Base-by-base conservation (phyloP, 768 basidiomycete genomes). In the Mycena olivaceomarginata region DNA sequence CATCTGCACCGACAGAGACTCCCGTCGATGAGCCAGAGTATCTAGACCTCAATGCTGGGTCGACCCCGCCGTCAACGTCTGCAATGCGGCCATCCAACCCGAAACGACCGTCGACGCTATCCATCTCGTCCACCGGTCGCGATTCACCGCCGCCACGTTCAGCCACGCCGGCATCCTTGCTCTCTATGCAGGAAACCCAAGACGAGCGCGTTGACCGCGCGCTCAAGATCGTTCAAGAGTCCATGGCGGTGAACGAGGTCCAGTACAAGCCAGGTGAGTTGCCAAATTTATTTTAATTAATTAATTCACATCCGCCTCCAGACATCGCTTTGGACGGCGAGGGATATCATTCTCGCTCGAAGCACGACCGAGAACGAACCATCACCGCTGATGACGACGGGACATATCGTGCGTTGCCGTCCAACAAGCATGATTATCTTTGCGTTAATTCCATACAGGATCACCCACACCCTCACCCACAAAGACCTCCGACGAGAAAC, bases 281-380 rank as follows among this genome's bases (percentile, higher is more conserved):
- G n/a, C 7, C 41, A n/a, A n/a, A 2, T 67, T 45, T 20, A 12
- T 56, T 40, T 39, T 43, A 45, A 46, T 31, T 51, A 31, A 25
- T 20, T 10, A 65, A 31, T 46, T 56, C 72, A 75, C 46, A 78
- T 72, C 40, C 22, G 67, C 18, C 18, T 18, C 10, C 45, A 96
- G 96, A 94, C 78, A 89, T 97, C 64, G 94, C 95, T 18, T 88
- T 98, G 43, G 97, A 98, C 80, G 91, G 92, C 81, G 92, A 93
- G 68, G 97, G 97, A 0, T 98, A 98, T 84, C 94, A 96, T 84
- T 86, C 91, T 0, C 82, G 84, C 22, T 86, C 87, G 68, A 80
- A 80, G 18, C 85, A 83, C 40, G 88, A 89, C 81, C 76, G 80
- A 31, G 89, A 90, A 71, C 83, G 84, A 46, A 90, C 88, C 2